These are phyloP conservation scores for Kodamaea restingae DNA, from an alignment of 805 yeast genomes.

Conservation along the genomic window DNA sequence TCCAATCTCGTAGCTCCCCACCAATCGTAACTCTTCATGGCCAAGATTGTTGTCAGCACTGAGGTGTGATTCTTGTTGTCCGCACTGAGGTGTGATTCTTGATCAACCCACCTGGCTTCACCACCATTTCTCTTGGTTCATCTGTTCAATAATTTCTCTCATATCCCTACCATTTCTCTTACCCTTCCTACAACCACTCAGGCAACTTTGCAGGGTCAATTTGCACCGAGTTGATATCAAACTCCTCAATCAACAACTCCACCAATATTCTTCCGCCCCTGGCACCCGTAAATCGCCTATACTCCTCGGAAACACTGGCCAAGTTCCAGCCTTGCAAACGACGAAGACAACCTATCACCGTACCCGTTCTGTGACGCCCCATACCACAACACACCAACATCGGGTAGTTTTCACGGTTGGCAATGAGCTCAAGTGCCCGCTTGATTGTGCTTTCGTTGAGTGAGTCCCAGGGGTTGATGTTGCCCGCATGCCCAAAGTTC, in stretches of 20 bases:
- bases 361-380: constrained; percentile 98
- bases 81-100: no score
- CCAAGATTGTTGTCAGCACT: no score
- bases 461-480: constrained; percentile 92
- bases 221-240: constrained; percentile 35
- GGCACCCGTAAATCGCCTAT: constrained; percentile 88
- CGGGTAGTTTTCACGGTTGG: constrained; percentile 73
- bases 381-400: constrained; percentile 92
- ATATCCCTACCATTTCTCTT: neutral
- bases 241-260: constrained; percentile 76
- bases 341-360: constrained; percentile 90
- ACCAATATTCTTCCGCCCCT: constrained; percentile 90
- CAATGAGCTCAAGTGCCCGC: constrained; percentile 72
- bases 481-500: constrained; percentile 12
- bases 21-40: no score
- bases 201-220: constrained; percentile 31
- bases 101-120: no score
- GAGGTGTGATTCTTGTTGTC: no score
- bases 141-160: neutral
- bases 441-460: constrained; percentile 77
- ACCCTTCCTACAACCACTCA: constrained; percentile 30
- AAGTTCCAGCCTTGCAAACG: constrained; percentile 96
- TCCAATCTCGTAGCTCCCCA: no score
- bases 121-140: neutral
- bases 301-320: constrained; percentile 88